Conservation (phyloP, 2,329 filamentous ascomycete species). For the Colletotrichum ledebouriae region DNA sequence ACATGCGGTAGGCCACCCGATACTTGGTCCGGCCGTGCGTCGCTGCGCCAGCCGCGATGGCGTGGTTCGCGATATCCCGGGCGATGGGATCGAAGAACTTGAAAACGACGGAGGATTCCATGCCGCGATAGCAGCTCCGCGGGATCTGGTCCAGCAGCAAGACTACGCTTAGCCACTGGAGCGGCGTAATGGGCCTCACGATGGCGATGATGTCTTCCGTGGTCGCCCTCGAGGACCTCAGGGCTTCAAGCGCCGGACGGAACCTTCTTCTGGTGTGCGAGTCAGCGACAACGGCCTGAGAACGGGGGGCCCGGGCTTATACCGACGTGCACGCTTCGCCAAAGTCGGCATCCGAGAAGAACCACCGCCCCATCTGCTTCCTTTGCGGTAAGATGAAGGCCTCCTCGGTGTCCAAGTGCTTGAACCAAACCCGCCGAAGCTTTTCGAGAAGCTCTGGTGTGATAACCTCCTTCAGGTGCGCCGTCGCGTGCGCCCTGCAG, state of each 20-base stretch:
- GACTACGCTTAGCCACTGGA: conserved; percentile 63
- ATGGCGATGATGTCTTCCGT: conserved; percentile 50
- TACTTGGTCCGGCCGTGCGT: conserved; percentile 49
- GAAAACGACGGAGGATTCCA: conserved; percentile 61
- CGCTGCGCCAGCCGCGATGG: conserved; percentile 53
- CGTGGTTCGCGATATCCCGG: conserved; percentile 54
- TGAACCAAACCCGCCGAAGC: conserved; percentile 56
- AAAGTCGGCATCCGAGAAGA: conserved; percentile 51
- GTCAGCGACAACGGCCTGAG: not conserved
- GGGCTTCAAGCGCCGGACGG: conserved; percentile 51
- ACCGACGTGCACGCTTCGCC: conserved; percentile 52
- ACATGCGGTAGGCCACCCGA: conserved; percentile 59
- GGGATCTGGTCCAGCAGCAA: conserved; percentile 74
- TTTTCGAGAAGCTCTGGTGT: conserved; percentile 49
- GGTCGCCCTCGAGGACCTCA: conserved; percentile 47
- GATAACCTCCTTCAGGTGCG: conserved; percentile 44
- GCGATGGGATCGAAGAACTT: conserved; percentile 69
- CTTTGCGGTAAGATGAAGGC: conserved; percentile 46
- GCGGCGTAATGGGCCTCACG: conserved; percentile 46
- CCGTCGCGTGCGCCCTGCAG: conserved; percentile 32
- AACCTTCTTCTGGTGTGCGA: conserved; percentile 48
- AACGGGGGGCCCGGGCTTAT: not conserved
- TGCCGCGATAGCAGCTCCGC: conserved; percentile 70
- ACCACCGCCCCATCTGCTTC: conserved; percentile 52
- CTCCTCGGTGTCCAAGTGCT: conserved; percentile 49